Conservation (phyloP, 352 stramenopile species). For the Phytopythium delawarense region DNA sequence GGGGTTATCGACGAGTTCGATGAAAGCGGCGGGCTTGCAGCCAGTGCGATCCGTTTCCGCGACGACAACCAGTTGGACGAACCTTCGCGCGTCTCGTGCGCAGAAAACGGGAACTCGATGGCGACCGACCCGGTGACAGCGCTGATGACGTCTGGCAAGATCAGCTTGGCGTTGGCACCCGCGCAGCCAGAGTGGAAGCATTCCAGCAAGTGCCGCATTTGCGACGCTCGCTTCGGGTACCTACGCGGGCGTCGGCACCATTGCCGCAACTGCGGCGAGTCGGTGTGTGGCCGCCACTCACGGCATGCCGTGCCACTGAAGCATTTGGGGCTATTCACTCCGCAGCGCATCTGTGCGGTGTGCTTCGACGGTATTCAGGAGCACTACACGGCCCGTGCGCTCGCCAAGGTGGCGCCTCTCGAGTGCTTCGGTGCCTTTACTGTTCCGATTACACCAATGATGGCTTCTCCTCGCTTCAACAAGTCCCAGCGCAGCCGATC, state of each 20-base stretch:
- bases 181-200: slow-evolving; percentile 52
- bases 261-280: slow-evolving; percentile 76
- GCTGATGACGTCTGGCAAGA: slow-evolving; percentile 13
- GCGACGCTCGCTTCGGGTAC: slow-evolving; percentile 69
- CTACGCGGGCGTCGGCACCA: slow-evolving; percentile 70
- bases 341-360: slow-evolving; percentile 59
- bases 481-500: slow-evolving; percentile 3
- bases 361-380: slow-evolving; percentile 62
- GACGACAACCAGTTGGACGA: slow-evolving; percentile 1
- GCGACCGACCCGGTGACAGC: not conserved
- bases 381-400: slow-evolving; percentile 33
- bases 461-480: slow-evolving; percentile 1
- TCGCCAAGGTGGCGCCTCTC: slow-evolving; percentile 19
- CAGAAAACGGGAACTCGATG: not conserved
- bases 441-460: slow-evolving; percentile 18
- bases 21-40: not conserved
- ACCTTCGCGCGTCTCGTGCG: not conserved
- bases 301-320: slow-evolving; percentile 55
- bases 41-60: not conserved
- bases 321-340: slow-evolving; percentile 44
- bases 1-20: not conserved
- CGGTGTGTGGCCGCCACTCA: slow-evolving; percentile 73
- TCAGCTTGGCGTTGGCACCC: slow-evolving; percentile 13
- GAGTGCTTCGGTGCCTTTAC: slow-evolving; percentile 3
- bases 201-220: slow-evolving; percentile 54